phyloP scores from a whole-genome alignment of 371 early-diverging fungal genomes.

The Mucor plumbeus region DNA sequence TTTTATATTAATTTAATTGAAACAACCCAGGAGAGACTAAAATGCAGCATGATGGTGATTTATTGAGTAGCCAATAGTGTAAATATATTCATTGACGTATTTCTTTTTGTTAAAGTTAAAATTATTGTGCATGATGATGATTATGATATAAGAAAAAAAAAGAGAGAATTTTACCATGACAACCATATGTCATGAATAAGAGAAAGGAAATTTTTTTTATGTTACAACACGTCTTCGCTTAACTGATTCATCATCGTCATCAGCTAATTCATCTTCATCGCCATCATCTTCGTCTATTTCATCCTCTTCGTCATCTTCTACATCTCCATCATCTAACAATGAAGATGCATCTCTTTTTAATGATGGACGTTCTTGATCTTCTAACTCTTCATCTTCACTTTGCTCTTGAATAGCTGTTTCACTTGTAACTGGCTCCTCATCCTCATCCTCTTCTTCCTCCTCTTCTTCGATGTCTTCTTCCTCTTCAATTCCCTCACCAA shows the following conservation, averaged over 20 bases:
- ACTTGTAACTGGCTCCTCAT: not conserved
- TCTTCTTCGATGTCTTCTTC: slow-evolving; percentile 14
- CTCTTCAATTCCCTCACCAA: slow-evolving; percentile 17
- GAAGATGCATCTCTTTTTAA: not conserved
- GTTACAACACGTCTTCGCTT: slow-evolving; percentile 2
- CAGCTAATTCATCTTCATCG: slow-evolving; percentile 9
- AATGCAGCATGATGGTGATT: slow-evolving; percentile 8
- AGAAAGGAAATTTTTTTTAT: not conserved
- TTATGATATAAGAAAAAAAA: not conserved
- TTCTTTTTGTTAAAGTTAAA: slow-evolving; percentile 1
- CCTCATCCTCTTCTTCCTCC: slow-evolving; percentile 5
- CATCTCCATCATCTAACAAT: slow-evolving; percentile 8
- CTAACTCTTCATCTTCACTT: slow-evolving; percentile 19
- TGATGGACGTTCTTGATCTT: slow-evolving; percentile 13
- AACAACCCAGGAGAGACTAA: not conserved
- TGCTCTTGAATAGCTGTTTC: not conserved
- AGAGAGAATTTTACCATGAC: not conserved
- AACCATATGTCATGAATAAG: not conserved
- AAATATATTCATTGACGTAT: not conserved
- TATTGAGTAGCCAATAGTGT: slow-evolving; percentile 1
- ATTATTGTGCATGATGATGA: slow-evolving; percentile 14
- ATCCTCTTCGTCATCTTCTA: slow-evolving; percentile 22
- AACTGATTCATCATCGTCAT: slow-evolving; percentile 16
- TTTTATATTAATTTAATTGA: slow-evolving; percentile 9
- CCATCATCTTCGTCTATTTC: slow-evolving; percentile 18